Conservation (phyloP, 441 rosid species). For the Populus hybrid region DNA sequence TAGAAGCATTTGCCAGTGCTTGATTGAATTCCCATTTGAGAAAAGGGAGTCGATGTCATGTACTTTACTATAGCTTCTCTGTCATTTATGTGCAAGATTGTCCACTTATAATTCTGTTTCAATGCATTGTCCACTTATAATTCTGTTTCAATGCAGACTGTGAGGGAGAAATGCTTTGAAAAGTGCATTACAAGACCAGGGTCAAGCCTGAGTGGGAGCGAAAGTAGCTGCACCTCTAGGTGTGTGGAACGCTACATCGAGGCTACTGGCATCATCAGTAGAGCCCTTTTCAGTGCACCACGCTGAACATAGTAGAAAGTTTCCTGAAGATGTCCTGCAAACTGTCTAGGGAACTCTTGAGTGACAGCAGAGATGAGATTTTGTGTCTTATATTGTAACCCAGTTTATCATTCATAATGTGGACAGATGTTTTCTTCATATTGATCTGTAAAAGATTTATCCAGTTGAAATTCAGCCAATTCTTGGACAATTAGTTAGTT, state of each 20-base stretch:
- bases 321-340: background rate
- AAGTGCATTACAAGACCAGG: slow-evolving; percentile 86
- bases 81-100: background rate
- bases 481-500: background rate
- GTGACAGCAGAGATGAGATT: background rate
- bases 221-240: slow-evolving; percentile 89
- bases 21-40: background rate
- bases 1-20: background rate
- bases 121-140: slow-evolving; percentile 19
- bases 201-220: slow-evolving; percentile 79
- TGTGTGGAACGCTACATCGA: slow-evolving; percentile 94
- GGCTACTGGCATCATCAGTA: slow-evolving; percentile 72
- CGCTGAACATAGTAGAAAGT: slow-evolving; percentile 19
- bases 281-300: slow-evolving; percentile 50
- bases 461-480: background rate
- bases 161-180: slow-evolving; percentile 73
- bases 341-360: background rate
- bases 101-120: background rate
- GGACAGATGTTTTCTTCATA: background rate
- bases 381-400: background rate
- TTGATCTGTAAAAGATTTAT: background rate
- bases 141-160: slow-evolving; percentile 39
- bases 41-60: background rate
- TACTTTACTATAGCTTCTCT: background rate
- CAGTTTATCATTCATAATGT: background rate